phyloP scores from a whole-genome alignment of 805 yeast species.

The Torulaspora quercuum region DNA sequence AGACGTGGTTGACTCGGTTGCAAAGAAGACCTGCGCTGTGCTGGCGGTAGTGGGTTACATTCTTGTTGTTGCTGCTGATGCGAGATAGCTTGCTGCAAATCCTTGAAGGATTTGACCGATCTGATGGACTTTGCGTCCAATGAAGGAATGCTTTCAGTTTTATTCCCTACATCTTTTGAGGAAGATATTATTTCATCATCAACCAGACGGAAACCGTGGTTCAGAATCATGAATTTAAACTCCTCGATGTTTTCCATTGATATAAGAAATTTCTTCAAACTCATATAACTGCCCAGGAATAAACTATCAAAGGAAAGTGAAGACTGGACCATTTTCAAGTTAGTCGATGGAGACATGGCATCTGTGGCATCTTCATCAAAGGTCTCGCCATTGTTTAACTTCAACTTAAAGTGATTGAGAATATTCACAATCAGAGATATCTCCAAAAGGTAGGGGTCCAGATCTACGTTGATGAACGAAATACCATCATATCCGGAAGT shows the following conservation, averaged over 20 bases:
- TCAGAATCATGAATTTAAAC: constrained; percentile 39
- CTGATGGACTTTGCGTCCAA: constrained; percentile 13
- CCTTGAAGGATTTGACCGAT: constrained; percentile 26
- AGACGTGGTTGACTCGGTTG: constrained; percentile 8
- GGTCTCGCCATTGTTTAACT: constrained; percentile 2
- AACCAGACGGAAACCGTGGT: constrained; percentile 31
- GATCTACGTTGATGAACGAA: constrained; percentile 48
- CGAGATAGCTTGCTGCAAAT: constrained; percentile 13
- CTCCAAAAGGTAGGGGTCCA: constrained; percentile 48
- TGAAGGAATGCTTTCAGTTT: constrained; percentile 12
- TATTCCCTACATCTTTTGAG: constrained; percentile 26
- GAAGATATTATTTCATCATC: constrained; percentile 30
- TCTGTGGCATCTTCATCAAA: background rate
- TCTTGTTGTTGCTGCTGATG: constrained; percentile 5
- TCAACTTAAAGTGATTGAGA: constrained; percentile 24
- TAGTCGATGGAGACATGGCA: constrained; percentile 2
- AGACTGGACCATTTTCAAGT: constrained; percentile 9
- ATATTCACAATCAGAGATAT: constrained; percentile 45
- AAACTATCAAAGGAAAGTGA: constrained; percentile 38
- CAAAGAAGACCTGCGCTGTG: constrained; percentile 1
- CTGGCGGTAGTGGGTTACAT: too few species aligned
- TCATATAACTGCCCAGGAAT: constrained; percentile 37
- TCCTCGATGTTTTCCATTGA: constrained; percentile 44
- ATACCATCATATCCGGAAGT: constrained; percentile 38
- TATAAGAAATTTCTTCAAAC: constrained; percentile 39